Base-by-base conservation (phyloP, 148 eudicot species). In the Nepenthes gracilis region DNA sequence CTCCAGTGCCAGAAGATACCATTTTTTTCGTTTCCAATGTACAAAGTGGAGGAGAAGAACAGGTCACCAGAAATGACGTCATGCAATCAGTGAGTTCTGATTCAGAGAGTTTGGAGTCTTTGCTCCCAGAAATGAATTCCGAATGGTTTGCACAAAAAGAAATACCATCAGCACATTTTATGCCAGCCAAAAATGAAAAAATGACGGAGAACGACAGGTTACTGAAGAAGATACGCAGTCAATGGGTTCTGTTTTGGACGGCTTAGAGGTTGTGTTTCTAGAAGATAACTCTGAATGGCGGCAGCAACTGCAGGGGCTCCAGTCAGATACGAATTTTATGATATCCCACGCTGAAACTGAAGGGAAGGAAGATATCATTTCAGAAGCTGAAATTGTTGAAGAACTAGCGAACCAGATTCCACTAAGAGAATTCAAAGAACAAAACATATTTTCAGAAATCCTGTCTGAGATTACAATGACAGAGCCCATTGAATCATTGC, bases 1-100 rank as follows among this genome's bases (percentile, higher is more conserved):
- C 73, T 33, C 63, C 68, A 5, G 35, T 66, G 57, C 69, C 66
- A 45, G 74, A 67, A 23, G 66, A 59, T 47, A 36, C 54, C 52
- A 55, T 54, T 49, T 11, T n/a, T 49, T 49, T 12, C 6, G 11
- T 2, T 5, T 49, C 6, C 45, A 40, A 8, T 12, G 55, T 6
- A 52, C 4, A 52, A 52, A 32, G 2, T 52, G 32, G 1, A 52
- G 55, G 7, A 12, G 6, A 52, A 32, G 32, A 52, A 52, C 55
- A 4, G 48, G 35, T 43, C 57, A 12, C 32, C 54, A 58, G 48
- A 59, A 43, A 57, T 62, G 49, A 62, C 10, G 35, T 40, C 50
- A 43, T 54, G 53, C 61, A 59, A 15, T 36, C 64, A 23, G 60
- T 43, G 43, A 55, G 43, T 58, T 64, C 62, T 54, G 23, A 40